Conservation (phyloP, 2,329 filamentous ascomycete species). For the Fusarium multiceps region DNA sequence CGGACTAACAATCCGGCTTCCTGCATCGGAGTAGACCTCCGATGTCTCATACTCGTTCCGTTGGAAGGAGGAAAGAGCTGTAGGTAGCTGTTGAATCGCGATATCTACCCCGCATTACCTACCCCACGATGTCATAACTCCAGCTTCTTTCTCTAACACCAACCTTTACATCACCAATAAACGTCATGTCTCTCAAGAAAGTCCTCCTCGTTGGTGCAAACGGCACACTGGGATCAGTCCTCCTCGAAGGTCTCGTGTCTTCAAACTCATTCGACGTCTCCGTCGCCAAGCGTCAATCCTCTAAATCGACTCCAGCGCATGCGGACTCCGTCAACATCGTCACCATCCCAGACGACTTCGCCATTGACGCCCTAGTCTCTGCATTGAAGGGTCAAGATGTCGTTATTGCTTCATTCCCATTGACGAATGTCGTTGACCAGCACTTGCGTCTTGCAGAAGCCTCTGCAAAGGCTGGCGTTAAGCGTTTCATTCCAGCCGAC, state of each 20-base stretch:
- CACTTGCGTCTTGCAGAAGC: constrained; percentile 66
- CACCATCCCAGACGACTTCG: constrained; percentile 47
- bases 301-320: constrained; percentile 46
- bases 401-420: constrained; percentile 57
- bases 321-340: constrained; percentile 37
- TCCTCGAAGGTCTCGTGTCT: constrained; percentile 53
- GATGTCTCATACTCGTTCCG: constrained; percentile 5
- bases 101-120: constrained; percentile 22
- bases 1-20: constrained; percentile 23
- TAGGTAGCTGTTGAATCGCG: background rate
- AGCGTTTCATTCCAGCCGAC: constrained; percentile 71
- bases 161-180: background rate
- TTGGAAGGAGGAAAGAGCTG: background rate
- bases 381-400: constrained; percentile 68
- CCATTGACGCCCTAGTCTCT: constrained; percentile 54
- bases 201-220: constrained; percentile 52
- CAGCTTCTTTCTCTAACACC: background rate
- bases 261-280: constrained; percentile 61
- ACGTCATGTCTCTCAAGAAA: constrained; percentile 45
- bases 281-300: constrained; percentile 61
- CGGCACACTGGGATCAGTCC: constrained; percentile 55
- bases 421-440: constrained; percentile 58
- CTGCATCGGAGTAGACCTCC: constrained; percentile 17
- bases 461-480: constrained; percentile 67
- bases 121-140: constrained; percentile 23